These are phyloP conservation scores for Paecilomyces dactylethromorphus DNA, from an alignment of 2,329 filamentous ascomycete genomes.

Conservation along the genomic window DNA sequence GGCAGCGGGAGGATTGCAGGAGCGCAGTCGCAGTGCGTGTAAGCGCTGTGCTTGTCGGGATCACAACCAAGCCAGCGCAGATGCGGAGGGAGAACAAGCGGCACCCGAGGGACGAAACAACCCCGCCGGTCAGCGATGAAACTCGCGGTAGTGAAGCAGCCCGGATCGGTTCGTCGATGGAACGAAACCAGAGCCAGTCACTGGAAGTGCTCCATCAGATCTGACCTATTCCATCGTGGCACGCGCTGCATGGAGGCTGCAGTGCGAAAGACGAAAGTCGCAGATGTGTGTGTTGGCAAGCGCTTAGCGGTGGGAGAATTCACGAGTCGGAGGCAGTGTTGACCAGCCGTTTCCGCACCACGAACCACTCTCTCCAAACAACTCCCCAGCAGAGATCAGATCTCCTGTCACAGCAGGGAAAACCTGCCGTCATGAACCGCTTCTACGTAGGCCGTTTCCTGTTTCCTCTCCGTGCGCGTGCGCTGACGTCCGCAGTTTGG, in stretches of 20 bases:
- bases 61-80: not conserved
- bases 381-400: not conserved
- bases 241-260: conserved; percentile 7
- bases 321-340: not conserved
- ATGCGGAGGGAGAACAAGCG: not conserved
- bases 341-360: conserved; percentile 1
- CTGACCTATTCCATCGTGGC: not conserved
- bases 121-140: not conserved
- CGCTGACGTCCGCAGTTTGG: conserved; percentile 26
- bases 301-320: conserved; percentile 2
- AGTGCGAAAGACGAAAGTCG: conserved; percentile 3
- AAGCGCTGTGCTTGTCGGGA: conserved; percentile 2
- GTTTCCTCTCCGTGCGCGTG: not conserved
- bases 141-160: not conserved
- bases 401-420: not conserved
- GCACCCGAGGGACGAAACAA: not conserved
- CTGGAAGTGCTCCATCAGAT: not conserved
- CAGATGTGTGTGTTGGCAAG: conserved; percentile 2
- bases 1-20: not conserved
- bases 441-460: conserved; percentile 23
- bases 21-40: conserved; percentile 2
- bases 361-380: not conserved
- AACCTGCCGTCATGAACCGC: conserved; percentile 18
- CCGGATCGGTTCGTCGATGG: not conserved
- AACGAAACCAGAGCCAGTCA: not conserved